Evolutionary conservation across 495 filamentous ascomycete species (phyloP).

Genomic region (Penicilliopsis zonata): DNA sequence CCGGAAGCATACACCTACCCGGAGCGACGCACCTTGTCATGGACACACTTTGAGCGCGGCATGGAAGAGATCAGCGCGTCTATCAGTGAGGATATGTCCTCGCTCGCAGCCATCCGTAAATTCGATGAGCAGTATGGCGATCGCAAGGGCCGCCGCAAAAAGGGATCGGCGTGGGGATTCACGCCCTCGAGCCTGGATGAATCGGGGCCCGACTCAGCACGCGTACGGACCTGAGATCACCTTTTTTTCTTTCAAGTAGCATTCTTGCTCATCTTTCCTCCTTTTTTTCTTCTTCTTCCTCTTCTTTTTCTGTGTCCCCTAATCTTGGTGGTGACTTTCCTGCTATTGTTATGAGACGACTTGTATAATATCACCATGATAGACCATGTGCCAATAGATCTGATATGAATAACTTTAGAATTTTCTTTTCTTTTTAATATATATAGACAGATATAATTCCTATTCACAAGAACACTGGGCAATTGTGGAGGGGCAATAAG

Average conservation of each 20-base stretch:
- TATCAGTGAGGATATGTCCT: slow-evolving; percentile 90
- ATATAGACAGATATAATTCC: too few species aligned
- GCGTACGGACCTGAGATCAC: slow-evolving; percentile 25
- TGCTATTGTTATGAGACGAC: slow-evolving; percentile 1
- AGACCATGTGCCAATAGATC: slow-evolving; percentile 22
- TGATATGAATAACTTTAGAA: background rate
- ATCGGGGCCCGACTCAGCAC: slow-evolving; percentile 17
- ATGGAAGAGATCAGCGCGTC: slow-evolving; percentile 85
- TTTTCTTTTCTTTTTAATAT: background rate
- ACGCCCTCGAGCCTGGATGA: slow-evolving; percentile 15
- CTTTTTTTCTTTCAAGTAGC: too few species aligned
- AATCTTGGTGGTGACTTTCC: too few species aligned
- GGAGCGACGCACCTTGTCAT: slow-evolving; percentile 50
- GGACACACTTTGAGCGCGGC: slow-evolving; percentile 70
- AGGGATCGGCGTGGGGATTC: slow-evolving; percentile 35
- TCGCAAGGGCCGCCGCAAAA: slow-evolving; percentile 60
- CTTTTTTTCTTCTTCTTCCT: slow-evolving; percentile 5
- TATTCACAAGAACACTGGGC: too few species aligned
- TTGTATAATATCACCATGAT: slow-evolving; percentile 3
- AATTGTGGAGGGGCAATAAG: too few species aligned
- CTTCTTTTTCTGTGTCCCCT: slow-evolving; percentile 1
- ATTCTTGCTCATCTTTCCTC: too few species aligned
- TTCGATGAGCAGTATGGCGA: slow-evolving; percentile 97
- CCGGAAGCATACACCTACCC: slow-evolving; percentile 46
- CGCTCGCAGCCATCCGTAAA: slow-evolving; percentile 72